Percentiles rank a stretch among this genome's conserved stretches.
These are phyloP conservation scores for Bipolaris cookei DNA, from an alignment of 2,329 filamentous ascomycete genomes.

Conservation along the genomic window DNA sequence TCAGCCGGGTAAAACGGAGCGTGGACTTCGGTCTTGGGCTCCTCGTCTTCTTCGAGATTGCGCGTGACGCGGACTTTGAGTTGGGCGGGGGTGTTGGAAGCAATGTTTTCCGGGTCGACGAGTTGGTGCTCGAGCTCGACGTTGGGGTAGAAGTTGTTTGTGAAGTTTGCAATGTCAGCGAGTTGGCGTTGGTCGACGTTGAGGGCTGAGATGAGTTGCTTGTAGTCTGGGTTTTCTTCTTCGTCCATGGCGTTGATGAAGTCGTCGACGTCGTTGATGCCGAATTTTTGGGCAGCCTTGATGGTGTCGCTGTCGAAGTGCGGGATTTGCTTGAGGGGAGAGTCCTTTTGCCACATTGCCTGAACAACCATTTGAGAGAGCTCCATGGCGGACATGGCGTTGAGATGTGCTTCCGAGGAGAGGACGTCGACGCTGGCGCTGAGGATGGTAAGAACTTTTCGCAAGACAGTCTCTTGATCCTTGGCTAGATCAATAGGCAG, in stretches of 20 bases:
- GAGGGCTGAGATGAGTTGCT: conserved; percentile 76
- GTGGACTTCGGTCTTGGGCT: conserved; percentile 82
- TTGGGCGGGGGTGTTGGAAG: conserved; percentile 79
- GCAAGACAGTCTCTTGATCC: conserved; percentile 87
- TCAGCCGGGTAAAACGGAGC: conserved; percentile 90
- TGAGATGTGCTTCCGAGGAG: conserved; percentile 92
- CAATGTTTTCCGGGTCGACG: conserved; percentile 79
- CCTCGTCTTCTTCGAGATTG: conserved; percentile 75
- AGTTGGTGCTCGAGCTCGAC: conserved; percentile 89
- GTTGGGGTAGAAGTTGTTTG: conserved; percentile 95
- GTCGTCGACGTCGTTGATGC: conserved; percentile 91
- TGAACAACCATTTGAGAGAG: conserved; percentile 99
- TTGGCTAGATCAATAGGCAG: conserved; percentile 93
- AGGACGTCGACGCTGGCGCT: conserved; percentile 94
- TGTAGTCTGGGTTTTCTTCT: conserved; percentile 84
- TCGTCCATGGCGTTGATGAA: conserved; percentile 99
- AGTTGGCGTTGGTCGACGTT: conserved; percentile 82
- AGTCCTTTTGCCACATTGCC: conserved; percentile 98
- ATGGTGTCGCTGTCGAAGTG: conserved; percentile 87
- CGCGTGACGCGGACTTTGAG: conserved; percentile 85
- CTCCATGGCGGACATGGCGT: conserved; percentile 98
- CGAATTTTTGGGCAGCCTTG: conserved; percentile 79
- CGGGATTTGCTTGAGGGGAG: conserved; percentile 95
- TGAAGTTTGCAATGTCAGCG: conserved; percentile 88
- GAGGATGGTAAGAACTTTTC: conserved; percentile 83